Percentiles rank a stretch among this genome's conserved stretches.
These are phyloP conservation scores for Malassezia vespertilionis DNA, from an alignment of 1,284 basidiomycete genomes.

Conservation along the genomic window DNA sequence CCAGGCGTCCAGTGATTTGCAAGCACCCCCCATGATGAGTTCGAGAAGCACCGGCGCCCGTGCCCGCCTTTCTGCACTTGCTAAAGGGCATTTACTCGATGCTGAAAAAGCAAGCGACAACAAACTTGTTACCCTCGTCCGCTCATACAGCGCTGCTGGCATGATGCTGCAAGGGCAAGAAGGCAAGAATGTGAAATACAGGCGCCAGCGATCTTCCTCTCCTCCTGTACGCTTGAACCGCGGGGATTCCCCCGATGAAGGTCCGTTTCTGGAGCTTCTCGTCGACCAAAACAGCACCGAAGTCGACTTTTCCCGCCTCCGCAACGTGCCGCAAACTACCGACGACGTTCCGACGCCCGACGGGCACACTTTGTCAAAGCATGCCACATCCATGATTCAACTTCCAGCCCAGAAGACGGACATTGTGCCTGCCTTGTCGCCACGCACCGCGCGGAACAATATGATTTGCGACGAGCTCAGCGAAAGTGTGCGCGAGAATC, in stretches of 20 bases:
- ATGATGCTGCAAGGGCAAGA: too few species aligned
- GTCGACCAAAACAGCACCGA: not conserved
- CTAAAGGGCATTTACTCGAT: slow-evolving; percentile 2
- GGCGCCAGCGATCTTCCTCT: too few species aligned
- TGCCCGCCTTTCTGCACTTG: slow-evolving; percentile 7
- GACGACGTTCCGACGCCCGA: not conserved
- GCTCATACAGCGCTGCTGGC: slow-evolving; percentile 6
- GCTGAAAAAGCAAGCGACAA: not conserved
- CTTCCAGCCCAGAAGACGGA: too few species aligned
- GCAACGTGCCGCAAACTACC: not conserved
- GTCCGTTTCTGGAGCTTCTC: slow-evolving; percentile 2
- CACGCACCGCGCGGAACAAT: slow-evolving; percentile 67
- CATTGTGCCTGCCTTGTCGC: slow-evolving; percentile 63
- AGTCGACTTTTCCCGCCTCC: not conserved
- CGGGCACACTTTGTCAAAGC: not conserved
- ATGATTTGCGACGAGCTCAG: slow-evolving; percentile 77
- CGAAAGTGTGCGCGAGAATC: slow-evolving; percentile 67
- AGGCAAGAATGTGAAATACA: too few species aligned
- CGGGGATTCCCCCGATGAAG: slow-evolving; percentile 4
- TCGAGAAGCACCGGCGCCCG: slow-evolving; percentile 8
- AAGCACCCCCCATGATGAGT: not conserved
- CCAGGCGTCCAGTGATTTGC: too few species aligned
- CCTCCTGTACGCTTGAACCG: too few species aligned
- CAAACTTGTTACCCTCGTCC: not conserved
- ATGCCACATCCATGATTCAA: not conserved